phyloP scores from a whole-genome alignment of 164 flowering plant species.

The Stephania japonica region DNA sequence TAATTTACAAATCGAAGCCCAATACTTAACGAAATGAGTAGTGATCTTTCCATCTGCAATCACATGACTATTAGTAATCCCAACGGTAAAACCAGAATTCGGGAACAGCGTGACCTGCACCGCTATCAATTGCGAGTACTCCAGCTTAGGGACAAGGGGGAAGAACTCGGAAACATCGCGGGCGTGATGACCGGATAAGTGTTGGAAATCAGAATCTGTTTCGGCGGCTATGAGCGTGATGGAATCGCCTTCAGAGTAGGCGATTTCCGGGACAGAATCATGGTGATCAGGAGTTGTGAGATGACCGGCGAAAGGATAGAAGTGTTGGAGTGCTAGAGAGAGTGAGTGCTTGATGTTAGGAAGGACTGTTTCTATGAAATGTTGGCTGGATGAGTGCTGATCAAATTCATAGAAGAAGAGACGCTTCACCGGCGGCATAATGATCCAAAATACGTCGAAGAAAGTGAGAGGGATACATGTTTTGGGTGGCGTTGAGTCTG shows the following conservation, averaged over 20 bases:
- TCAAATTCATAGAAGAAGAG: neutral
- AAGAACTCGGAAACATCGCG: neutral
- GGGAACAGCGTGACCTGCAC: neutral
- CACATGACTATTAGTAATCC: neutral
- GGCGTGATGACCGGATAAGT: neutral
- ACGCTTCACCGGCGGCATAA: slow-evolving; percentile 1
- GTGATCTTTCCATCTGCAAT: neutral
- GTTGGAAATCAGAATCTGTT: neutral
- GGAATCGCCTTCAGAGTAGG: neutral
- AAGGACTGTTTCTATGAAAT: neutral
- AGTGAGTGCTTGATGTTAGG: neutral
- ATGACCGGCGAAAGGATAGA: neutral
- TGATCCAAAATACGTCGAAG: neutral
- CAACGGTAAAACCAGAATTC: neutral
- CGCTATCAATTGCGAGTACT: neutral
- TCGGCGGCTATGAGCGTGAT: neutral
- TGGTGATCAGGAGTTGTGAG: neutral
- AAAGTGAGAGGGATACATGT: no score
- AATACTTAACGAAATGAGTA: neutral
- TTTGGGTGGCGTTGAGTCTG: no score
- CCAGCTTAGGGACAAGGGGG: neutral
- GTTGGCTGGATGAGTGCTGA: neutral
- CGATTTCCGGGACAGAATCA: neutral
- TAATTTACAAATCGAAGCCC: neutral
- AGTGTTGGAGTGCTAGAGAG: neutral